Evolutionary conservation across 345 rosid species (phyloP).

Genomic region (Eucalyptus cloeziana): DNA sequence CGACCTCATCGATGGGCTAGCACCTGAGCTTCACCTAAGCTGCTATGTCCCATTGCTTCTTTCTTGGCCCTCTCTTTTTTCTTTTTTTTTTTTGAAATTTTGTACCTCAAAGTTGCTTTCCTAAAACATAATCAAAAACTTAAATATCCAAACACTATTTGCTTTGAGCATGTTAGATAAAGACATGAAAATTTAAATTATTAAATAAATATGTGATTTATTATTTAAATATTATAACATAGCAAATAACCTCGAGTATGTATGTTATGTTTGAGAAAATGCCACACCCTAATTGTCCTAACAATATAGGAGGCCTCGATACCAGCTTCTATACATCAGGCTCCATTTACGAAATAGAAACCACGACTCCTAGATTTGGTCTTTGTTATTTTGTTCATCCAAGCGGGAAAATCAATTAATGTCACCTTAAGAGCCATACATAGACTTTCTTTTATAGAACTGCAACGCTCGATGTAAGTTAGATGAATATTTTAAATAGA

Average conservation of each 20-base stretch:
- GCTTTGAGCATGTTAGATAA: accelerated
- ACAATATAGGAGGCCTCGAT: background rate
- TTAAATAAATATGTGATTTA: accelerated
- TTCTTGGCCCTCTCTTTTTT: accelerated
- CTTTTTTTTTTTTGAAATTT: accelerated
- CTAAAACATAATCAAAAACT: accelerated
- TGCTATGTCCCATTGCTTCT: too few relatives aligned
- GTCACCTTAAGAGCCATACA: background rate
- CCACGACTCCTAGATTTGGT: background rate
- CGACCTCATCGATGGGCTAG: accelerated
- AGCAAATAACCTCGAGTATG: accelerated
- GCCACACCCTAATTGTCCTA: background rate
- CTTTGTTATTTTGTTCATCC: background rate
- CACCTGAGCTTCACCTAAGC: accelerated
- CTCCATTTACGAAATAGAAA: background rate
- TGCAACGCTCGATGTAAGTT: background rate
- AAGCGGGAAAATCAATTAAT: background rate
- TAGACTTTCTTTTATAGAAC: background rate
- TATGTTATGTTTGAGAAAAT: background rate
- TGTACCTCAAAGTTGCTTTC: too few relatives aligned
- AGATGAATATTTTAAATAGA: too few relatives aligned
- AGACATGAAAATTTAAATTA: accelerated
- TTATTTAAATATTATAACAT: accelerated
- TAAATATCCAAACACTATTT: too few relatives aligned
- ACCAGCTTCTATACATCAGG: background rate